Base-by-base conservation (phyloP, 2,329 filamentous ascomycete species). In the Pseudogymnoascus sp. region DNA sequence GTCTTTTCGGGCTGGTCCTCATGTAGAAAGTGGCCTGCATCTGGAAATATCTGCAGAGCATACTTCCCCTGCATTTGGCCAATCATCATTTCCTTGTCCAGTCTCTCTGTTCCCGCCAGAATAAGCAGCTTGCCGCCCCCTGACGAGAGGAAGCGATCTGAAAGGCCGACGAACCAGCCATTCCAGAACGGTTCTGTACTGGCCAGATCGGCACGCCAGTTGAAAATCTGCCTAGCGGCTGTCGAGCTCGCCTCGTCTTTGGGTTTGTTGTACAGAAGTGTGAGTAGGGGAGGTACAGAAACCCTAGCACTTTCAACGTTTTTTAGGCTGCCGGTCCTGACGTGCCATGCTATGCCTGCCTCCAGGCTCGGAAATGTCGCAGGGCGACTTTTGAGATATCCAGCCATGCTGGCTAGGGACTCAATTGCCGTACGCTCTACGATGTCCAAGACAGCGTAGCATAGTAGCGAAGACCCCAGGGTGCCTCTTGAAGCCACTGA, bases 41-140 rank as follows among this genome's bases (percentile, higher is more conserved):
- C 90, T 0, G 94, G 92, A 68, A 97, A 89, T 6, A 99, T 92
- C 67, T 96, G 90, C 50, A 99, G 78, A 62, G 96, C 91, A 71
- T 97, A 99, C 79, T 97, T 97, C 4, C 92, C 92, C 78, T 97
- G 92, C 92, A 97, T 97, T 75, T 97, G 92, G 14, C 92, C 92
- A 72, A 97, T 96, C 73, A 90, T 96, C 69, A 97, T 76, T 70
- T 96, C 92, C 66, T 90, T 96, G 72, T 97, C 92, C 62, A 97
- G 74, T 57, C 92, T 81, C 75, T 97, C 93, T 9, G 92, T 96
- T 16, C 92, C 92, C 2, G 92, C 93, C 32, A 97, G 80, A 59
- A 97, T 75, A 58, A 97, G 76, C 63, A 96, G 74, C 73, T 97
- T 97, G 7, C 91, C 92, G 28, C 90, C 92, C 64, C 82, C 85